Percentiles rank a stretch among this genome's conserved stretches.
These are phyloP conservation scores for Claviceps paspali DNA, from an alignment of 2,329 filamentous ascomycete genomes.

Conservation along the genomic window DNA sequence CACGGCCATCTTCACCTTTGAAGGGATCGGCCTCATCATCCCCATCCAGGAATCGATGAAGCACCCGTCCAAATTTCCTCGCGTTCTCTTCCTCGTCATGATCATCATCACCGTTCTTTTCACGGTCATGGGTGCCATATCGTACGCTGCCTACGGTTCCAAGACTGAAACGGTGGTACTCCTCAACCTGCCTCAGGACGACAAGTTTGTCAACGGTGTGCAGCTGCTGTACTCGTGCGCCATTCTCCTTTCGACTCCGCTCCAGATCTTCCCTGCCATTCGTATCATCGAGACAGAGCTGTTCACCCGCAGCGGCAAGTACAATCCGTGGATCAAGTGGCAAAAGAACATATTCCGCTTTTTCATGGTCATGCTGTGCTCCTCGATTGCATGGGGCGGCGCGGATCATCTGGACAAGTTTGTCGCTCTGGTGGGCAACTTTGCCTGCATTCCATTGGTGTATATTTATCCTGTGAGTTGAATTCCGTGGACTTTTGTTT, in stretches of 20 bases:
- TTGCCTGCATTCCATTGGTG: conserved; percentile 91
- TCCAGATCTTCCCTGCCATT: conserved; percentile 96
- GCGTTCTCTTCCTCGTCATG: conserved; percentile 82
- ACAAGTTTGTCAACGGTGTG: conserved; percentile 86
- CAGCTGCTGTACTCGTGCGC: conserved; percentile 96
- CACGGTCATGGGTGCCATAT: conserved; percentile 77
- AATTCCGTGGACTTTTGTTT: no score
- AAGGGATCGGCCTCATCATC: conserved; percentile 93
- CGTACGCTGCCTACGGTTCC: conserved; percentile 90
- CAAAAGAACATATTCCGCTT: conserved; percentile 97
- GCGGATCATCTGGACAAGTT: conserved; percentile 95
- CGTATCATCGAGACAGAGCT: conserved; percentile 90
- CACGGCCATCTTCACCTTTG: conserved; percentile 97
- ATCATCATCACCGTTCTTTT: conserved; percentile 87
- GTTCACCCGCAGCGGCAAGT: conserved; percentile 89
- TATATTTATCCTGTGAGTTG: conserved; percentile 89
- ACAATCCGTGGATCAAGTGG: conserved; percentile 98
- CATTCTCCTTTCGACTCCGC: conserved; percentile 86
- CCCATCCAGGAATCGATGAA: conserved; percentile 97
- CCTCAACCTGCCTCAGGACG: conserved; percentile 89
- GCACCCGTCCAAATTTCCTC: conserved; percentile 76
- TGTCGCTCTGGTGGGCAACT: conserved; percentile 88
- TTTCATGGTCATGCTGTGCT: conserved; percentile 75
- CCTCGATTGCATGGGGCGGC: conserved; percentile 78
- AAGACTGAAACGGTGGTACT: conserved; percentile 93